Evolutionary conservation across 2,329 filamentous ascomycete genomes (phyloP), one percentile per base, ranked within the genome.

Genomic region (Leptosphaerulina australis): DNA sequence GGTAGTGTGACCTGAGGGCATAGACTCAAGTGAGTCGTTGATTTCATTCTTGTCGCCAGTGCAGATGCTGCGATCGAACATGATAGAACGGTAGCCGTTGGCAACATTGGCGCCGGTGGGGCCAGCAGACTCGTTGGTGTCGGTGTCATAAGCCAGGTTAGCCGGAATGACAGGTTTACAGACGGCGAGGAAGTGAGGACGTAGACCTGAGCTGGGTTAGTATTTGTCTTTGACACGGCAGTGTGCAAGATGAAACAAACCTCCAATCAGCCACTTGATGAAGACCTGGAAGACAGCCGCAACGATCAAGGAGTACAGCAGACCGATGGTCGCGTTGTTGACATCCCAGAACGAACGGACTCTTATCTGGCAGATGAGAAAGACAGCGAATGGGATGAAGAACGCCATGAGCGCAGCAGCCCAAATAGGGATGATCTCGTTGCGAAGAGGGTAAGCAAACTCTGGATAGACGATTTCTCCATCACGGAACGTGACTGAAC

Each of bases 281-380:
- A 90, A 86, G 58, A 90, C 87, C 64, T 91, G 88, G 75, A 91
- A 89, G 39, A 90, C 83, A n/a, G 86, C 84, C 3, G 85, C 85
- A 5, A 80, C 77, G 72, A 90, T 88, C 55, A 90, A 79, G 0
- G 83, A 79, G 76, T 90, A 90, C 0, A 90, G 73, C 0, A 90
- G 80, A 11, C 87, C 88, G 37, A 89, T 79, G 38, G 85, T 70
- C 34, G 82, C 87, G 66, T 90, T 90, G 76, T 90, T 90, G 63
- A 84, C 75, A 50, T 77, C 74, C 74, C 73, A 76, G 66, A 77
- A 77, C 50, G 68, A 73, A 44, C 75, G 70, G 21, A 89, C 78
- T 38, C 86, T 83, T 59, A 90, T 80, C 70, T 90, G 87, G 74
- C 85, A 81, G 44, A 85, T 59, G 2, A 88, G 72, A 61, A 91